Base-by-base conservation (phyloP, 768 basidiomycete species). In the Mycena maculata region DNA sequence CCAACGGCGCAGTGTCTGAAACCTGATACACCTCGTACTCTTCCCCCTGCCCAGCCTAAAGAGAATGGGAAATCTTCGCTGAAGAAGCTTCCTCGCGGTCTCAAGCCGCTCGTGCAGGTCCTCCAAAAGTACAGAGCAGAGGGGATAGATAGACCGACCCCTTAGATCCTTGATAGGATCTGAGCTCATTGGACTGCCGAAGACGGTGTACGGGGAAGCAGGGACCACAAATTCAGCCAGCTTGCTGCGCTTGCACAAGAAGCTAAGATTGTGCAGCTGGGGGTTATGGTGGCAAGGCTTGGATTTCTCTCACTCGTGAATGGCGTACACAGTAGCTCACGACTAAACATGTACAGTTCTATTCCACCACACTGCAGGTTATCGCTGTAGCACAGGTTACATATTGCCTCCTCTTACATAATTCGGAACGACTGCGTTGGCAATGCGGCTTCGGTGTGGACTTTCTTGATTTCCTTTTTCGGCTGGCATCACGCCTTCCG, bases 181-280 rank as follows among this genome's bases (percentile, higher is more conserved):
- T 30, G 54, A 71, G 20, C 59, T 69, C 5, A 60, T 62, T 8
- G 66, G 63, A 8, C 33, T 38, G 31, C 44, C 58, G 22, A 8
- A 71, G 28, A 60, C 44, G n/a, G 67, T 76, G 15, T 83, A 82
- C 44, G 36, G 63, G 47, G 56, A 64, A 3, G 81, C 79, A 11
- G 78, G 81, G 3, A 77, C 76, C 15, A 30, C 66, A 3, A 73
- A 70, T 18, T 83, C 66, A 74, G 67, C 16, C 73, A 77, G 36
- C 82, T 83, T 49, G 23, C 78, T 23, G 58, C 38, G 7, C 69
- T 71, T 45, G 83, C 83, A 15, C 70, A 69, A 28, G 62, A 76
- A 47, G 71, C 61, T 9, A 73, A 72, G 23, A 62, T 84, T 31
- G 64, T 83, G 39, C 52, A 72, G 54, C 70, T 68, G 13, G 82